A percentile compares a stretch with the other conserved stretches of the same genome.
These are phyloP conservation scores for Quaeritorhiza haematococci DNA, from an alignment of 371 early-diverging fungal species.

Conservation along the genomic window DNA sequence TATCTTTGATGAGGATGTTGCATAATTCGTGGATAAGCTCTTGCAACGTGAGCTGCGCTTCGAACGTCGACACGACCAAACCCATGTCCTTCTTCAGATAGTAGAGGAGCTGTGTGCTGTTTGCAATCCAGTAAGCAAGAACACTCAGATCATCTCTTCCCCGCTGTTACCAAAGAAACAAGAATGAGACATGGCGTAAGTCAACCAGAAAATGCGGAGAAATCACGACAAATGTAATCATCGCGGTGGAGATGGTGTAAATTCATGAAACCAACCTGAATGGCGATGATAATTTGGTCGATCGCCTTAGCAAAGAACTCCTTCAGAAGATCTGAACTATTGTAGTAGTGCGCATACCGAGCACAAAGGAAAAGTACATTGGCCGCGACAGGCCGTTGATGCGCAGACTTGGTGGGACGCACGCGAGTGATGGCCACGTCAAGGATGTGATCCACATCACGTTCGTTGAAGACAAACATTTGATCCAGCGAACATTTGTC, in stretches of 20 bases:
- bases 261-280: constrained; percentile 42
- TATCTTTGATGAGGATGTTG: constrained; percentile 50
- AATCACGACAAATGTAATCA: background rate
- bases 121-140: constrained; percentile 80
- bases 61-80: constrained; percentile 55
- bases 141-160: constrained; percentile 38
- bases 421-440: constrained; percentile 62
- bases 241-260: background rate
- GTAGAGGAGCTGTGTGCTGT: constrained; percentile 64
- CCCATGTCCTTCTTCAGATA: constrained; percentile 75
- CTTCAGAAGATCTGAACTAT: constrained; percentile 63
- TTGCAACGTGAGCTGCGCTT: constrained; percentile 57
- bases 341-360: constrained; percentile 79
- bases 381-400: constrained; percentile 69
- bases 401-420: constrained; percentile 32
- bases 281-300: constrained; percentile 48
- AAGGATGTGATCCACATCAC: constrained; percentile 64
- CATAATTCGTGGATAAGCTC: constrained; percentile 66
- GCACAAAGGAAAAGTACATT: constrained; percentile 81
- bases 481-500: constrained; percentile 74
- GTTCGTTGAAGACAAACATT: constrained; percentile 83
- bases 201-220: constrained; percentile 2
- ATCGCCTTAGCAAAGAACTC: constrained; percentile 61
- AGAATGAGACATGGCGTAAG: constrained; percentile 2
- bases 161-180: constrained; percentile 20